Conservation (phyloP, 176 grass and related monocot species). For the Saccharum spontaneum region DNA sequence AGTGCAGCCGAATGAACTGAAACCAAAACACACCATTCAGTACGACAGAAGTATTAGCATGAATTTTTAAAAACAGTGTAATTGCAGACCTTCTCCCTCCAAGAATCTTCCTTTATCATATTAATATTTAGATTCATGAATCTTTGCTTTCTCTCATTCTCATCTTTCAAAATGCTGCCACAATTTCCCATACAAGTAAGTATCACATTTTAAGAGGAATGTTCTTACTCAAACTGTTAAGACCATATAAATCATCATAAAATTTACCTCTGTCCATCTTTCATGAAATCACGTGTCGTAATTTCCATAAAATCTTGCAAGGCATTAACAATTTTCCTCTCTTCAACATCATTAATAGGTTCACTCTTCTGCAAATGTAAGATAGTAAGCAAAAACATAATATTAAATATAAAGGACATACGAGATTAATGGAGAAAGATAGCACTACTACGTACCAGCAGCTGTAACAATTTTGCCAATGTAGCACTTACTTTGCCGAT, state of each 20-base stretch:
- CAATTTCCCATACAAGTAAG: constrained; percentile 28
- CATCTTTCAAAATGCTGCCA: constrained; percentile 45
- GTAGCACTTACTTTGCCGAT: constrained; percentile 49
- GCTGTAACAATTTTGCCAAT: constrained; percentile 59
- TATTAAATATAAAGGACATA: constrained; percentile 9
- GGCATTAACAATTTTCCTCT: constrained; percentile 56
- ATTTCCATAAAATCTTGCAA: constrained; percentile 84
- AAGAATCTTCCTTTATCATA: constrained; percentile 31
- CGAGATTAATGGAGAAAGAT: background rate
- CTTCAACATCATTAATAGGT: constrained; percentile 31
- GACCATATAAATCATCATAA: background rate
- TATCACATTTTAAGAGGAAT: background rate
- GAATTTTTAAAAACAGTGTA: background rate
- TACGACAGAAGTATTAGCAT: constrained; percentile 22
- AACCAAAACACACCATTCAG: constrained; percentile 28
- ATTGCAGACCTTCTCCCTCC: constrained; percentile 66
- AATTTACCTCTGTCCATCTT: constrained; percentile 44
- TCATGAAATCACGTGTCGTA: constrained; percentile 62
- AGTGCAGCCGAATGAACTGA: constrained; percentile 62
- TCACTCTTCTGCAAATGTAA: constrained; percentile 50
- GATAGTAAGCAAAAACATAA: constrained; percentile 21
- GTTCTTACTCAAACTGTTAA: background rate
- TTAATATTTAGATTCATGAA: constrained; percentile 48
- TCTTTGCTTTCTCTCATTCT: constrained; percentile 46
- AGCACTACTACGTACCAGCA: constrained; percentile 38